Base-by-base conservation (phyloP, 305 asterid genomes). In the Stenogyne calaminthoides region DNA sequence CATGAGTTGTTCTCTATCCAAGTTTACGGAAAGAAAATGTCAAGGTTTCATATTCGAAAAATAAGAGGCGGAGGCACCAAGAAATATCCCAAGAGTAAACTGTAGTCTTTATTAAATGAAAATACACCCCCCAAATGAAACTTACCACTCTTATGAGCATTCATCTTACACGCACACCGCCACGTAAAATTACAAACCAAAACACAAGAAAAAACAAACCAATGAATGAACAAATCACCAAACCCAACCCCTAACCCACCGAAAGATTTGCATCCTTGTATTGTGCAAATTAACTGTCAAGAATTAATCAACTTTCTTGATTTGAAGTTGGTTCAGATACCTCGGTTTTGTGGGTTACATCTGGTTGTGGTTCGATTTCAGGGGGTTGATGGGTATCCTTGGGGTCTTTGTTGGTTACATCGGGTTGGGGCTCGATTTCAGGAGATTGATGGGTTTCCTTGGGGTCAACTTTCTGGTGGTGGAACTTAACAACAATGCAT, bases 401-500 rank as follows among this genome's bases (percentile, higher is more conserved):
- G 29, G 29, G 29, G 29, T 25, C 29, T 25, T 25, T 25, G 29
- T 25, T 6, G 36, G 36, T 32, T 32, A 4, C 36, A 32, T 32
- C 20, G 8, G 79, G 70, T 58, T 20, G 12, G 63, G 68, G 47
- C 29, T 70, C 27, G 22, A n/a, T 36, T 63, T 77, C 76, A 12
- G 14, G 73, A 20, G 69, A 56, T 78, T 75, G 81, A 46, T 60
- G 47, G 6, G 70, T 65, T 58, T 80, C 77, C 51, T 34, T 36
- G 16, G 74, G 46, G 4, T 11, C 68, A 7, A 49, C 34, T 76
- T 80, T 78, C 42, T 72, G 70, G 29, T 86, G 96, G 77, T 85
- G 87, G 75, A 95, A 81, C 86, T 92, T 92, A 78, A 92, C 99
- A 40, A 91, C 98, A 20, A 95, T 90, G 85, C 98, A 95, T 60